Evolutionary conservation across 2,329 filamentous ascomycete genomes (phyloP).

Genomic region (Plectosphaerella plurivora): DNA sequence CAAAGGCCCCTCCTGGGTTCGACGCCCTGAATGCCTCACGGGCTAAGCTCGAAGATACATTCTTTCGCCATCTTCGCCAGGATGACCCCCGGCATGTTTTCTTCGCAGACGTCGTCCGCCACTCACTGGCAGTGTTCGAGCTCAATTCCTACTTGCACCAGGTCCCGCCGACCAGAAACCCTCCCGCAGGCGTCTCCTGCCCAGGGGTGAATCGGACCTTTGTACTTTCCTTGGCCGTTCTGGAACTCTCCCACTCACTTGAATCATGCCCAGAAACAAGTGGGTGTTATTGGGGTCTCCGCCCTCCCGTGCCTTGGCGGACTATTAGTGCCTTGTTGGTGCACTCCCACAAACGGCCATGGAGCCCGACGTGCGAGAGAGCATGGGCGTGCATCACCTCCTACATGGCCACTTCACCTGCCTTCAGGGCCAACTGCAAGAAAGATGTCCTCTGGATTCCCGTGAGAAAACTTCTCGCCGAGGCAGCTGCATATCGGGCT

Average conservation of each 20-base stretch:
- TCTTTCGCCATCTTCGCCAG: background rate
- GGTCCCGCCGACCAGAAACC: background rate
- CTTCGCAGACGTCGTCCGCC: background rate
- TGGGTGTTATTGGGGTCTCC: background rate
- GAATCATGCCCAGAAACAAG: background rate
- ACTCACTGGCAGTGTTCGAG: background rate
- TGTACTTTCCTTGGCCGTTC: background rate
- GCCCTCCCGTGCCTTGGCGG: background rate
- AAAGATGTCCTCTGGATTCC: no score
- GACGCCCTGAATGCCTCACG: background rate
- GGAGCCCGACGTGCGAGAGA: slow-evolving; percentile 45
- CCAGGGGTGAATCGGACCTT: background rate
- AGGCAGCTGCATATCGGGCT: no score
- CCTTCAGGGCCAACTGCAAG: no score
- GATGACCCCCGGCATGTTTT: background rate
- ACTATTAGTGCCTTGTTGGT: background rate
- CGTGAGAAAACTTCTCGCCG: no score
- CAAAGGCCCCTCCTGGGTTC: background rate
- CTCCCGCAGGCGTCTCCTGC: background rate
- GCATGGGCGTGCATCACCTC: slow-evolving; percentile 42
- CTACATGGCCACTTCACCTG: background rate
- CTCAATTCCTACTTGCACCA: background rate
- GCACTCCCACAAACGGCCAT: slow-evolving; percentile 30
- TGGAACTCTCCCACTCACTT: background rate
- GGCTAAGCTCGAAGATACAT: background rate